phyloP scores from a whole-genome alignment of 1,284 basidiomycete genomes.

The Ceratobasidium sp. region DNA sequence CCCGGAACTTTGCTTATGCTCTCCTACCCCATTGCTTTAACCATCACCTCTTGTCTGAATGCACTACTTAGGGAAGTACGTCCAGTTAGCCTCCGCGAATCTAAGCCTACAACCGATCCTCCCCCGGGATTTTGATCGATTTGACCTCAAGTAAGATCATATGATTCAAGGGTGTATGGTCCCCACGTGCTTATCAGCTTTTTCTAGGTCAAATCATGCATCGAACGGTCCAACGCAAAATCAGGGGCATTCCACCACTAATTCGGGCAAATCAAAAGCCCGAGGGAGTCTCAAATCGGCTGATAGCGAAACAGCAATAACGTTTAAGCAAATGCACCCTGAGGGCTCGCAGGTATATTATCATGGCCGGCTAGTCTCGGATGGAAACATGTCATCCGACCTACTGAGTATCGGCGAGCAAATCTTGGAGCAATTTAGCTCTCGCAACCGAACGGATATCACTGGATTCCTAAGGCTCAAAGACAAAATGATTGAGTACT shows the following conservation, averaged over 20 bases:
- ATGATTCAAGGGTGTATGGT: too few relatives aligned
- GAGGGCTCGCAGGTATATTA: background rate
- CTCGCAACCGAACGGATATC: background rate
- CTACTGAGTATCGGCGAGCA: background rate
- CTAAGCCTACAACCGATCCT: background rate
- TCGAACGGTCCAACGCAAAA: background rate
- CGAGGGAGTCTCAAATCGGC: background rate
- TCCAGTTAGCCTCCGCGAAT: background rate
- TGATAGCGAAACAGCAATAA: background rate
- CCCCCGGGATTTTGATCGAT: background rate
- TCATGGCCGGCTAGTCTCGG: background rate
- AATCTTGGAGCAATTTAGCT: background rate
- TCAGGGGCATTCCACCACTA: background rate
- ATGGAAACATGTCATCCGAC: background rate
- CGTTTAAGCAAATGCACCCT: background rate
- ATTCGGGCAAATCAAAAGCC: background rate
- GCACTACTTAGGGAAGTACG: background rate
- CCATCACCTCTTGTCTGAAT: background rate
- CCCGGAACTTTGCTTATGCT: background rate
- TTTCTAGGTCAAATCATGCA: background rate
- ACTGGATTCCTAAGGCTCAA: background rate
- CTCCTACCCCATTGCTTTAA: background rate
- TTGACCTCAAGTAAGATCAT: background rate
- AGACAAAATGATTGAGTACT: background rate
- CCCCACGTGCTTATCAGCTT: too few relatives aligned